Evolutionary conservation across 768 basidiomycete species (phyloP).

Genomic region (Macrocybe gigantea): DNA sequence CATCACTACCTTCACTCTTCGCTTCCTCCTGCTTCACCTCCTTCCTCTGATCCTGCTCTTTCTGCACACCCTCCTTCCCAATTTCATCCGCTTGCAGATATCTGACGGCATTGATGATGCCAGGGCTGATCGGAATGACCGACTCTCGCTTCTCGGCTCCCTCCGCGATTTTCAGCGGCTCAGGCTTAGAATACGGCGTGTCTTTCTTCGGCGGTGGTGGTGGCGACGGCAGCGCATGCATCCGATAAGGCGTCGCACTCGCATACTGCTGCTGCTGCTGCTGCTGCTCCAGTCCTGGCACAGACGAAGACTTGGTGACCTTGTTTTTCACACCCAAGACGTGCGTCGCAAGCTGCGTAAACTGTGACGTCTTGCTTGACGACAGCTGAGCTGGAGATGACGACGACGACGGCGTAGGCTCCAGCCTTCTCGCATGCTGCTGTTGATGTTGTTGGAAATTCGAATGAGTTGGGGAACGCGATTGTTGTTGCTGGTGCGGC

Average conservation of each 20-base stretch:
- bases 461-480: no score
- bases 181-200: no score
- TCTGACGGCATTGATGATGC: constrained; percentile 51
- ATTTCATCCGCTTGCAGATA: constrained; percentile 32
- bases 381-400: constrained; percentile 18
- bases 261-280: constrained; percentile 9
- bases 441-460: constrained; percentile 1
- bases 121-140: constrained; percentile 51
- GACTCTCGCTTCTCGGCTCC: constrained; percentile 37
- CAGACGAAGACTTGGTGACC: constrained; percentile 4
- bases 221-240: not conserved
- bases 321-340: constrained; percentile 27
- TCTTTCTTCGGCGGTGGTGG: constrained; percentile 1
- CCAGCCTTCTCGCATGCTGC: constrained; percentile 9
- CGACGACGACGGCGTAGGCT: constrained; percentile 18
- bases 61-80: constrained; percentile 20
- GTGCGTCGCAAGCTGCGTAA: constrained; percentile 40
- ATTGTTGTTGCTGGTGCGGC: constrained; percentile 1
- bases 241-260: not conserved
- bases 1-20: constrained; percentile 8
- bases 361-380: constrained; percentile 13
- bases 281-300: constrained; percentile 7
- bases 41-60: constrained; percentile 11
- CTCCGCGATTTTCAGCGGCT: not conserved
- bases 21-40: constrained; percentile 4